A percentile compares a stretch with the other conserved stretches of the same genome.
Conservation (phyloP, 2,329 filamentous ascomycete species). For the Neobulgaria alba region DNA sequence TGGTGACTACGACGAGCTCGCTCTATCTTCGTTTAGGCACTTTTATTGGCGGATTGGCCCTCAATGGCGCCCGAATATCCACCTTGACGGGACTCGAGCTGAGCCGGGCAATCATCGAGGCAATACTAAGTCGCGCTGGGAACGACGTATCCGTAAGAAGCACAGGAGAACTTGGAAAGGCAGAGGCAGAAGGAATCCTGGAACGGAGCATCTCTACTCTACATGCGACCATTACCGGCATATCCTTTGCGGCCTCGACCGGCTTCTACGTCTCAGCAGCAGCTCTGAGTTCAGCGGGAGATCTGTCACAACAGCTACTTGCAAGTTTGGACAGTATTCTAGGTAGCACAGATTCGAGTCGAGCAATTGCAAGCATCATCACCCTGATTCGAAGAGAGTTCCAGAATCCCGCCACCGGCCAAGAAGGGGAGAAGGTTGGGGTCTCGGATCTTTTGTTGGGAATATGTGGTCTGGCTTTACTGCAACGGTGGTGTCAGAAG, state of each 20-base stretch:
- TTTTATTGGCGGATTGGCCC: constrained; percentile 30
- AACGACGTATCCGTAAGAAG: constrained; percentile 28
- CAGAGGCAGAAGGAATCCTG: constrained; percentile 47
- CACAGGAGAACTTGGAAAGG: constrained; percentile 35
- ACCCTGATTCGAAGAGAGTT: constrained; percentile 56
- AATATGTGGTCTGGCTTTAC: constrained; percentile 50
- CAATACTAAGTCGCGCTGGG: constrained; percentile 30
- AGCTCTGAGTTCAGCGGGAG: constrained; percentile 44
- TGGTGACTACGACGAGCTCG: constrained; percentile 51
- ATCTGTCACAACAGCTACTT: constrained; percentile 49
- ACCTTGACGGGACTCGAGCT: constrained; percentile 32
- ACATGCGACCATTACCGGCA: constrained; percentile 47
- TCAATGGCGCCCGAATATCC: constrained; percentile 31
- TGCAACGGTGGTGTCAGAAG: constrained; percentile 49
- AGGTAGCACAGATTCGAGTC: constrained; percentile 60
- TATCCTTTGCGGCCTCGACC: constrained; percentile 53
- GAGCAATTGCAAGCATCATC: constrained; percentile 59
- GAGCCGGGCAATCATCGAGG: constrained; percentile 31
- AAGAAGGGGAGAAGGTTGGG: constrained; percentile 49
- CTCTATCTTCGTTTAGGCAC: constrained; percentile 35
- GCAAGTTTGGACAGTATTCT: constrained; percentile 55
- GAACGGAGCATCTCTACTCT: constrained; percentile 48
- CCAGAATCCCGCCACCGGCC: constrained; percentile 51
- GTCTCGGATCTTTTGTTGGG: constrained; percentile 53
- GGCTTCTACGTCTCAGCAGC: constrained; percentile 51